Base-by-base conservation (phyloP, 345 rosid genomes). In the Reutealis trisperma region DNA sequence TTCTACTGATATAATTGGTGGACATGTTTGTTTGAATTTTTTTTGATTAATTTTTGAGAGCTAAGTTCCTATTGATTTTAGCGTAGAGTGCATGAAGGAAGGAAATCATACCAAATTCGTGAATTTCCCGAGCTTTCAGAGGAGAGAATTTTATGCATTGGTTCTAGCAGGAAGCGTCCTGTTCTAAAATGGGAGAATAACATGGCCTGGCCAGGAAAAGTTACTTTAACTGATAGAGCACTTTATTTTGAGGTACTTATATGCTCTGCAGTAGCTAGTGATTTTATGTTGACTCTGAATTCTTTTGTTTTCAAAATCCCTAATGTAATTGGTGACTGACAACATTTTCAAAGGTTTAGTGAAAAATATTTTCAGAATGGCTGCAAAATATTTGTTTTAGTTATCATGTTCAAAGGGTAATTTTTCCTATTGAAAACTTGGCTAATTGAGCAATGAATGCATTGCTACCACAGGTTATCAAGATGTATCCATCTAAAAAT, bases 161-260 rank as follows among this genome's bases (percentile, higher is more conserved):
- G 88, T 70, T 82, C 97, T 73, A 87, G 91, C 89, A 86, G 88
- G 86, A 95, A 95, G 81, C 89, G 85, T 63, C 98, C 99, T 63
- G 99, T 93, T 80, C 88, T 95, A 63, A 93, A 89, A 77, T 95
- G 99, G 99, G 96, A 90, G 77, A 92, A 90, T 78, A 90, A 90
- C 80, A 89, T 90, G 79, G 97, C 94, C 70, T 95, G 98, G 99
- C 99, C 99, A 0, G 98, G 99, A 75, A 93, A 87, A 82, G 89
- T 95, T 74, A 87, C 84, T 71, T 83, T 95, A 83, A 95, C 99
- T 5, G 93, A 95, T 70, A 90, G 83, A 81, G 96, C 99, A 19
- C 89, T 95, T 79, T 93, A 93, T 81, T 95, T 93, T 74, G 92
- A 95, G 99, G 99, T 93, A 89, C 61, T 80, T 61, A 42, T 74